A percentile compares a stretch with the other conserved stretches of the same genome.
Evolutionary conservation across 805 yeast genomes (phyloP).

Genomic region (Starmerella lactis-condensi): DNA sequence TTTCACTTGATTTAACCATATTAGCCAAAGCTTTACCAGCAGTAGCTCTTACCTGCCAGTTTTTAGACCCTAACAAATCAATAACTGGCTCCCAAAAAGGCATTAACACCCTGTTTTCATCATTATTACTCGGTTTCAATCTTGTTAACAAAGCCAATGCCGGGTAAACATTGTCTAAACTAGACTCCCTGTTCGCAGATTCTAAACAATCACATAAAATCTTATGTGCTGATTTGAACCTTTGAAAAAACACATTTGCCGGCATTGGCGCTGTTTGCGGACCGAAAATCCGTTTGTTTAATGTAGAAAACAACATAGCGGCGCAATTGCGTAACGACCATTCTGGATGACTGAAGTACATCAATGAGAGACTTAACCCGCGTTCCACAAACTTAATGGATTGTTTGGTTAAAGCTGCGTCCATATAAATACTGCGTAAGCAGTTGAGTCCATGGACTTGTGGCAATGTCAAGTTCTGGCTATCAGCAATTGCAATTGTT

Average conservation of each 20-base stretch:
- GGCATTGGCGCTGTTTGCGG: constrained; percentile 25
- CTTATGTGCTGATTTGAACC: constrained; percentile 35
- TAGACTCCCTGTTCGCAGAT: constrained; percentile 4
- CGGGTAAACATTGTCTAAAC: constrained; percentile 47
- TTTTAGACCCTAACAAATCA: constrained; percentile 31
- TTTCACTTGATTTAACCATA: constrained; percentile 21
- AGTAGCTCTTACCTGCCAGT: constrained; percentile 80
- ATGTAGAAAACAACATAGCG: constrained; percentile 74
- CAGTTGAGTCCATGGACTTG: constrained; percentile 91
- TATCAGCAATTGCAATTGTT: constrained; percentile 28
- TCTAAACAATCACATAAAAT: constrained; percentile 26
- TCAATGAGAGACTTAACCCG: constrained; percentile 43
- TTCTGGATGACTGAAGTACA: constrained; percentile 40
- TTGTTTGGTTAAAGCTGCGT: constrained; percentile 40
- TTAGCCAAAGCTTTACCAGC: constrained; percentile 54
- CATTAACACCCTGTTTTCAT: constrained; percentile 30
- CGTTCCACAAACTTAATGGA: constrained; percentile 35
- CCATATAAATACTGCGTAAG: constrained; percentile 54
- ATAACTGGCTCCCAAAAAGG: constrained; percentile 32
- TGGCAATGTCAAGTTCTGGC: constrained; percentile 51
- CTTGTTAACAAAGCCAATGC: constrained; percentile 54
- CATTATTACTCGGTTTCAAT: constrained; percentile 41
- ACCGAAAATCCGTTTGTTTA: constrained; percentile 68
- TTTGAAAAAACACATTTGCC: constrained; percentile 54
- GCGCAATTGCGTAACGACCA: constrained; percentile 91